Evolutionary conservation across 441 rosid species (phyloP).

Genomic region (Rhodomyrtus psidioides): DNA sequence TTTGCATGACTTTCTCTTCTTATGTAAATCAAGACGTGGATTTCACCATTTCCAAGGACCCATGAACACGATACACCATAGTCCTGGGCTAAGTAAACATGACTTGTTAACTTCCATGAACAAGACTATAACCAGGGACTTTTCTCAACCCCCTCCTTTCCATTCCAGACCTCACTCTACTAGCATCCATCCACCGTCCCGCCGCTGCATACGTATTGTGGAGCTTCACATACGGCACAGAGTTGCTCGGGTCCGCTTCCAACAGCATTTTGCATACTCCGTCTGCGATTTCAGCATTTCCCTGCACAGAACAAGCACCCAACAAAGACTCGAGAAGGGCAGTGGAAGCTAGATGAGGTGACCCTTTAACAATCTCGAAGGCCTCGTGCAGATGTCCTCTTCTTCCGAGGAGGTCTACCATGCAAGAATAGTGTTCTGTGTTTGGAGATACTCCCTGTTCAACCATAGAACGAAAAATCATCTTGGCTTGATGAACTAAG

Average conservation of each 20-base stretch:
- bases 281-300: slow-evolving; percentile 14
- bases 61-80: too few species aligned
- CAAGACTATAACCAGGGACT: slow-evolving; percentile 22
- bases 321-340: slow-evolving; percentile 11
- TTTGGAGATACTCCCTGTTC: slow-evolving; percentile 10
- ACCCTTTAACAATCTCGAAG: background rate
- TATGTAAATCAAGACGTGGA: too few species aligned
- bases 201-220: slow-evolving; percentile 16
- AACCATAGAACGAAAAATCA: slow-evolving; percentile 13
- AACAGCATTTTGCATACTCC: background rate
- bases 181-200: slow-evolving; percentile 17
- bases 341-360: slow-evolving; percentile 5
- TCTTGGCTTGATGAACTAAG: slow-evolving; percentile 14
- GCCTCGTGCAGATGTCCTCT: slow-evolving; percentile 10
- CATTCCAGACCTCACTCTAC: slow-evolving; percentile 13
- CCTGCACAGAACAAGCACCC: slow-evolving; percentile 26
- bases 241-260: slow-evolving; percentile 5
- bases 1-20: too few species aligned
- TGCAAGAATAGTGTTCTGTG: slow-evolving; percentile 14
- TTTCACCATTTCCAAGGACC: too few species aligned
- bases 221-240: slow-evolving; percentile 6
- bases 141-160: slow-evolving; percentile 20
- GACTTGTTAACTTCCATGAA: slow-evolving; percentile 2
- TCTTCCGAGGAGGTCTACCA: slow-evolving; percentile 21
- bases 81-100: background rate